Conservation (phyloP, 495 filamentous ascomycete species). For the Trypethelium eluteriae region DNA sequence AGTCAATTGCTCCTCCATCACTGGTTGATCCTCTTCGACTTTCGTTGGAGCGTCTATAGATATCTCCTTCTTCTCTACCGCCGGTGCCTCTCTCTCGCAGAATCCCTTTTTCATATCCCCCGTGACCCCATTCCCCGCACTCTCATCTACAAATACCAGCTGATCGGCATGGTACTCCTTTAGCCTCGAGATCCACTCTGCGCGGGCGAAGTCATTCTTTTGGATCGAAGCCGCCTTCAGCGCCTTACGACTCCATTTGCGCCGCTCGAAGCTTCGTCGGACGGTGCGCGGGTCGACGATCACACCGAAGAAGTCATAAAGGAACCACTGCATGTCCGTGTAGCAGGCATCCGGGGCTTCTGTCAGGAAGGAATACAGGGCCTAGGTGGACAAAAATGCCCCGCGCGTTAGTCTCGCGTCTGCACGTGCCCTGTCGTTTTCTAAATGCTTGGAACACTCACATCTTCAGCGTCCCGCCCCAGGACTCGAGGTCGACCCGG, state of each 20-base stretch:
- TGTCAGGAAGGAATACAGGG: constrained; percentile 2
- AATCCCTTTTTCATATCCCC: constrained; percentile 7
- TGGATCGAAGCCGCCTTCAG: background rate
- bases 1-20: background rate
- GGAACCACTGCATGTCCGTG: constrained; percentile 9
- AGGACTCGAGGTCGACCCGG: background rate
- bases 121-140: background rate
- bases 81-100: constrained; percentile 6
- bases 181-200: constrained; percentile 1
- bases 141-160: constrained; percentile 8
- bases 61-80: background rate
- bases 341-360: constrained; percentile 6
- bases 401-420: constrained; percentile 4
- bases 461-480: background rate
- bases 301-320: constrained; percentile 5
- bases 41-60: background rate
- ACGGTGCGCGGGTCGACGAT: constrained; percentile 8
- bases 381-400: background rate
- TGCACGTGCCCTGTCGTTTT: background rate
- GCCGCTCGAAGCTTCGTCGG: constrained; percentile 8
- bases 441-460: background rate
- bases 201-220: constrained; percentile 2
- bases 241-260: constrained; percentile 5
- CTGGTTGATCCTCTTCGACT: background rate
- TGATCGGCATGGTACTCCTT: constrained; percentile 9